Percentiles rank a stretch among this genome's conserved stretches.
These are phyloP conservation scores for Skeletonema tropicum DNA, from an alignment of 108 stramenopile species.

Conservation along the genomic window DNA sequence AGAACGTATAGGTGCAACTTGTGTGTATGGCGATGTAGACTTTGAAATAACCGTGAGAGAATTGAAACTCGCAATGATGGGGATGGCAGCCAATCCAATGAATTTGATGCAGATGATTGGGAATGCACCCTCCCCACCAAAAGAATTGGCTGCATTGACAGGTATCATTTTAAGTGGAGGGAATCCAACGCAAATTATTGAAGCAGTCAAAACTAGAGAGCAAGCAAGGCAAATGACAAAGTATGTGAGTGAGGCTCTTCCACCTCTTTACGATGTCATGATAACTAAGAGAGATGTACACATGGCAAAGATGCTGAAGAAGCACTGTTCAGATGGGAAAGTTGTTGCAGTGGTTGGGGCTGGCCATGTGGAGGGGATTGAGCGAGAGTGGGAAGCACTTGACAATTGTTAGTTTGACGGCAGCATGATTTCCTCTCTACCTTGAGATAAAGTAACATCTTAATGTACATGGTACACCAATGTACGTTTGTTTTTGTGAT, in stretches of 20 bases:
- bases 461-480: too few relatives aligned
- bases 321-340: slow-evolving; percentile 24
- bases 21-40: slow-evolving; percentile 25
- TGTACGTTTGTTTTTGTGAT: too few relatives aligned
- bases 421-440: too few relatives aligned
- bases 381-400: slow-evolving; percentile 23
- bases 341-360: slow-evolving; percentile 41
- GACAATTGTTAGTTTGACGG: neutral
- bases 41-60: slow-evolving; percentile 14
- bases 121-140: slow-evolving; percentile 16
- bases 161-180: neutral
- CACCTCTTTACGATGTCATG: slow-evolving; percentile 15
- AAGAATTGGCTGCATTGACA: slow-evolving; percentile 5
- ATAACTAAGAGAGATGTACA: slow-evolving; percentile 21
- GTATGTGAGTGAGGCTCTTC: slow-evolving; percentile 12
- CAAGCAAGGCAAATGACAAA: slow-evolving; percentile 8
- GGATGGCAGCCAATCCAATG: slow-evolving; percentile 14
- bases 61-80: slow-evolving; percentile 13
- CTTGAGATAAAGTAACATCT: too few relatives aligned
- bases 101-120: slow-evolving; percentile 7
- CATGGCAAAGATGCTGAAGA: slow-evolving; percentile 22
- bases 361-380: slow-evolving; percentile 41
- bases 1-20: slow-evolving; percentile 12
- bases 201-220: slow-evolving; percentile 29
- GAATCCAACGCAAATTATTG: slow-evolving; percentile 10